Evolutionary conservation across 139 green algal species (phyloP).

Genomic region (Chlorella sp.): DNA sequence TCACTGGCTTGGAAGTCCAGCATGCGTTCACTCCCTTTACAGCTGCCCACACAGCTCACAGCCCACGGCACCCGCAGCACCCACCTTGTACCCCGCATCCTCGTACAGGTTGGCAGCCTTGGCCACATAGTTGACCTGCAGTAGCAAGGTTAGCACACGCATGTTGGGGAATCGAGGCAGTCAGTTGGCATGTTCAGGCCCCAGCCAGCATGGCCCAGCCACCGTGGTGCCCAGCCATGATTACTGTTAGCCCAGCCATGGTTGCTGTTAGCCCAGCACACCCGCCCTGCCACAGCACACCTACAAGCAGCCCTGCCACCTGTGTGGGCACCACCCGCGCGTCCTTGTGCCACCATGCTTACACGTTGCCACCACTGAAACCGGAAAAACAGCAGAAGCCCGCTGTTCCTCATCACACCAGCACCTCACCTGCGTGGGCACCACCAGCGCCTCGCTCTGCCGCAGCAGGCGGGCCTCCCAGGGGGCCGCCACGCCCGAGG

Average conservation of each 20-base stretch:
- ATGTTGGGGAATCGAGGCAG: background rate
- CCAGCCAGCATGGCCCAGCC: too few species aligned
- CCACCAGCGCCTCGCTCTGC: conserved; percentile 90
- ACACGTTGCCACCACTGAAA: too few species aligned
- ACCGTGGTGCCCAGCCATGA: too few species aligned
- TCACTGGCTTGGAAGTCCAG: too few species aligned
- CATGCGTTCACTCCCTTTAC: background rate
- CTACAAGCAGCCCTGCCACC: too few species aligned
- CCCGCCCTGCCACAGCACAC: too few species aligned
- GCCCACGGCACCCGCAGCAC: background rate
- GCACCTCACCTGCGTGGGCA: conserved; percentile 94
- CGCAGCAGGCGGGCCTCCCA: conserved; percentile 58
- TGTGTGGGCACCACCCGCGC: conserved; percentile 84
- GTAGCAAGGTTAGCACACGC: background rate
- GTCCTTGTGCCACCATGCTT: conserved; percentile 85
- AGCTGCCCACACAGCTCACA: background rate
- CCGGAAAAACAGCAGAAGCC: too few species aligned
- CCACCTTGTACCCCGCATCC: conserved; percentile 88
- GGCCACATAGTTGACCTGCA: conserved; percentile 99
- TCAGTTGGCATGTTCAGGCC: background rate
- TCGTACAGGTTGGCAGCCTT: conserved; percentile 97
- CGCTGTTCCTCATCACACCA: too few species aligned
- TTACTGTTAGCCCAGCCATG: too few species aligned
- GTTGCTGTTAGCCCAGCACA: too few species aligned
- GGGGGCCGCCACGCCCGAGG: conserved; percentile 13